phyloP scores from a whole-genome alignment of 352 stramenopile genomes.

The Pythium aristosporum region DNA sequence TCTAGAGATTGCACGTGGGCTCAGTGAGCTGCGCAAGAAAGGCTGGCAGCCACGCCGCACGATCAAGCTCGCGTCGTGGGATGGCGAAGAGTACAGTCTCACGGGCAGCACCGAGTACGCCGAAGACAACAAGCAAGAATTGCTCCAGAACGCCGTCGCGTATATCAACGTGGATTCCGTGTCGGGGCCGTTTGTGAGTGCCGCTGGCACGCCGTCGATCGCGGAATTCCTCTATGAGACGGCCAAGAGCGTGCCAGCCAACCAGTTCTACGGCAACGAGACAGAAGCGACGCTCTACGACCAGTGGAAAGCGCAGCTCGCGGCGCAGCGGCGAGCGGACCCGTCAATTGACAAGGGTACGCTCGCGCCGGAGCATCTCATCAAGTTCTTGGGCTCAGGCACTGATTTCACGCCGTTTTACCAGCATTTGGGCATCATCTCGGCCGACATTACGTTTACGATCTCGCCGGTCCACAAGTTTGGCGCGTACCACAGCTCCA shows the following conservation, averaged over 20 bases:
- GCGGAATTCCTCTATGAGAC: conserved; percentile 22
- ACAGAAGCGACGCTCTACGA: conserved; percentile 39
- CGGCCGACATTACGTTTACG: conserved; percentile 66
- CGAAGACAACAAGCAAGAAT: conserved; percentile 50
- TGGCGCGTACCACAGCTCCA: conserved; percentile 78
- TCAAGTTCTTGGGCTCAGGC: conserved; percentile 64
- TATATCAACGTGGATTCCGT: conserved; percentile 87
- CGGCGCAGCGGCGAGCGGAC: conserved; percentile 8
- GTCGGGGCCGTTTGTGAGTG: conserved; percentile 43
- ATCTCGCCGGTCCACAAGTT: conserved; percentile 32
- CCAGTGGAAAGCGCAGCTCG: conserved; percentile 30
- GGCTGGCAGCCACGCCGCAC: conserved; percentile 72
- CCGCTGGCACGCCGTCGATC: conserved; percentile 65
- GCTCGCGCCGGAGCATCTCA: conserved; percentile 47
- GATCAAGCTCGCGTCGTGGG: conserved; percentile 41
- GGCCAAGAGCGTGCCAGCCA: conserved; percentile 51
- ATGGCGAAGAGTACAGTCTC: conserved; percentile 83
- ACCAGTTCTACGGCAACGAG: conserved; percentile 37
- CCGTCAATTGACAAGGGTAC: conserved; percentile 30
- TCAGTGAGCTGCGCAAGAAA: conserved; percentile 54
- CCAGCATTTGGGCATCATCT: conserved; percentile 84
- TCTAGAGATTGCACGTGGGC: conserved; percentile 77
- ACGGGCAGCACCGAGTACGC: conserved; percentile 81
- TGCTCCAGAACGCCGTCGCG: conserved; percentile 56
- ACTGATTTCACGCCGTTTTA: conserved; percentile 85